phyloP scores from a whole-genome alignment of 805 yeast genomes.

The Hanseniaspora clermontiae region DNA sequence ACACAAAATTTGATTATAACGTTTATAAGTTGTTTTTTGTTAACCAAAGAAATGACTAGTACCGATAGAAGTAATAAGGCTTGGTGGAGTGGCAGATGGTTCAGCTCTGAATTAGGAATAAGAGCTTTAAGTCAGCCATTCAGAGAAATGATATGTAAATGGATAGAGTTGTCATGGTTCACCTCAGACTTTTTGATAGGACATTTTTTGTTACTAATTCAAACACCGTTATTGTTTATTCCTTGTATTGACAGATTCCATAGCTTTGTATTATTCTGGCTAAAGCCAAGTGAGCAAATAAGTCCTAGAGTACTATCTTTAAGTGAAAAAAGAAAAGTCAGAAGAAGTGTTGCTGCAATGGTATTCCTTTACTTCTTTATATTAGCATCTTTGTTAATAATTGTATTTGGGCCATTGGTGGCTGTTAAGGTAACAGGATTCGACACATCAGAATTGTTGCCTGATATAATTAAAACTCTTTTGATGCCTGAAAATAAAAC shows the following conservation, averaged over 20 bases:
- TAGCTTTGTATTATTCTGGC: constrained; percentile 48
- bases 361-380: constrained; percentile 29
- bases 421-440: constrained; percentile 27
- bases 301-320: constrained; percentile 36
- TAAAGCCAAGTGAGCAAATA: constrained; percentile 39
- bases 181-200: constrained; percentile 42
- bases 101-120: constrained; percentile 44
- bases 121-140: constrained; percentile 42
- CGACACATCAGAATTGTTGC: constrained; percentile 33
- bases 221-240: constrained; percentile 41
- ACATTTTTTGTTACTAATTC: constrained; percentile 40
- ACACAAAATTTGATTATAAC: constrained; percentile 43
- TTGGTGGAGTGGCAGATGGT: constrained; percentile 65
- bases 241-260: constrained; percentile 51
- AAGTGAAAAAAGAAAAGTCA: constrained; percentile 32
- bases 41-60: constrained; percentile 45
- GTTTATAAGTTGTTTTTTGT: constrained; percentile 31
- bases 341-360: constrained; percentile 27
- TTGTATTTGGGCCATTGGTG: constrained; percentile 33
- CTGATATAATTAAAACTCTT: constrained; percentile 26
- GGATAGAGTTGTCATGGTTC: constrained; percentile 44
- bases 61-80: constrained; percentile 42
- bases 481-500: constrained; percentile 34
- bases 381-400: constrained; percentile 23
- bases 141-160: constrained; percentile 46